Evolutionary conservation across 2,329 filamentous ascomycete species (phyloP).

Genomic region (Microsporum canis): DNA sequence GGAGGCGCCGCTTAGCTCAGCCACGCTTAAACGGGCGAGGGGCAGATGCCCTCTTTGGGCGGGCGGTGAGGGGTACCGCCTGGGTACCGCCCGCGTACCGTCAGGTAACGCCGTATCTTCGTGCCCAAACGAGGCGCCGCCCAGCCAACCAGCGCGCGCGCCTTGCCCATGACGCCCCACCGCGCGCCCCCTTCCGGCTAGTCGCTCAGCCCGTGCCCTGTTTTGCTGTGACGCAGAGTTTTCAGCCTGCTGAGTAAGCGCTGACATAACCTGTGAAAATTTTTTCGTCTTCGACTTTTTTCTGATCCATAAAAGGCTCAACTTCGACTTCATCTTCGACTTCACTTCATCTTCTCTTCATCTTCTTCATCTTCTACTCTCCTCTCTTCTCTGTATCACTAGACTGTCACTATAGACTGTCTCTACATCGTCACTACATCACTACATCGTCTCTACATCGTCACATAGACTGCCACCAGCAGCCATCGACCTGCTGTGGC

Average conservation of each 20-base stretch:
- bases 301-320: not conserved
- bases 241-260: too few species aligned
- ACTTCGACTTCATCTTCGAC: not conserved
- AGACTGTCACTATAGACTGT: not conserved
- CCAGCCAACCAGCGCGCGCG: too few species aligned
- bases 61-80: not conserved
- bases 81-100: not conserved
- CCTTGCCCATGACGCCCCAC: too few species aligned
- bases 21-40: not conserved
- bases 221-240: too few species aligned
- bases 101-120: too few species aligned
- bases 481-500: not conserved
- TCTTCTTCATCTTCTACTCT: not conserved
- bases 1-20: too few species aligned
- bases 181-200: too few species aligned
- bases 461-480: not conserved
- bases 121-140: too few species aligned
- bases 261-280: too few species aligned
- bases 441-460: not conserved
- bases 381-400: not conserved
- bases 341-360: not conserved
- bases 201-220: too few species aligned
- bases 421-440: not conserved
- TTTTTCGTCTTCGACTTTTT: not conserved
- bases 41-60: not conserved